phyloP scores from a whole-genome alignment of 2,329 filamentous ascomycete species.

The Ilyonectria mors-panacis region DNA sequence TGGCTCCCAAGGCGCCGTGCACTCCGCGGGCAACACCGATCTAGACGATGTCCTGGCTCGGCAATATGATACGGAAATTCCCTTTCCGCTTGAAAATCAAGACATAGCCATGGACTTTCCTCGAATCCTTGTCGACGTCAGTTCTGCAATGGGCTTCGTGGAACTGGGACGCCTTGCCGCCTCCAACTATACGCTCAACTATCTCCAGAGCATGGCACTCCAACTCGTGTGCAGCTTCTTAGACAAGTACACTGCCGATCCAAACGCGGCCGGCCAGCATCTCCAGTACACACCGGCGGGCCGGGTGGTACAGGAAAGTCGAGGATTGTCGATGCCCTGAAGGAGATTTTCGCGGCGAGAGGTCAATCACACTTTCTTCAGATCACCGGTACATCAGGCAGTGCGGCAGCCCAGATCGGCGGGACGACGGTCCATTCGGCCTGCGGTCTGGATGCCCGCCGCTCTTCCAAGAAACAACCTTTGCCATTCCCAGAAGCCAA shows the following conservation, averaged over 20 bases:
- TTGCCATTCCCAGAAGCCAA: constrained; percentile 23
- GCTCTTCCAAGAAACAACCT: constrained; percentile 10
- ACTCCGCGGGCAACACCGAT: constrained; percentile 1
- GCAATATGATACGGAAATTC: constrained; percentile 15
- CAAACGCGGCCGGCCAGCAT: constrained; percentile 20
- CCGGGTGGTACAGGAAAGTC: neutral
- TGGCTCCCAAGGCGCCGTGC: neutral
- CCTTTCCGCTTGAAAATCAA: neutral
- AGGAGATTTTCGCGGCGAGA: constrained; percentile 13
- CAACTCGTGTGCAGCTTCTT: constrained; percentile 25
- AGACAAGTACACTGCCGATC: constrained; percentile 20
- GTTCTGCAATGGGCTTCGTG: too few species aligned
- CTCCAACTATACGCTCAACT: constrained; percentile 1
- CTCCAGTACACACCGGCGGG: constrained; percentile 17
- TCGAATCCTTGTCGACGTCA: too few species aligned
- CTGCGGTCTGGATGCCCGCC: constrained; percentile 14
- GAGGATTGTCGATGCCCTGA: too few species aligned
- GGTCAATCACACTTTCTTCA: constrained; percentile 20
- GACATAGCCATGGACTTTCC: too few species aligned
- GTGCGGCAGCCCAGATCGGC: neutral
- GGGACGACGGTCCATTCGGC: constrained; percentile 24
- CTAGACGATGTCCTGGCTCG: constrained; percentile 24
- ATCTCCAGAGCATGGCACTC: neutral
- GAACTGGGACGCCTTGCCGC: neutral
- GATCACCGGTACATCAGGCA: constrained; percentile 26